Base-by-base conservation (phyloP, 176 grass and related monocot species). In the Triticum monococcum region DNA sequence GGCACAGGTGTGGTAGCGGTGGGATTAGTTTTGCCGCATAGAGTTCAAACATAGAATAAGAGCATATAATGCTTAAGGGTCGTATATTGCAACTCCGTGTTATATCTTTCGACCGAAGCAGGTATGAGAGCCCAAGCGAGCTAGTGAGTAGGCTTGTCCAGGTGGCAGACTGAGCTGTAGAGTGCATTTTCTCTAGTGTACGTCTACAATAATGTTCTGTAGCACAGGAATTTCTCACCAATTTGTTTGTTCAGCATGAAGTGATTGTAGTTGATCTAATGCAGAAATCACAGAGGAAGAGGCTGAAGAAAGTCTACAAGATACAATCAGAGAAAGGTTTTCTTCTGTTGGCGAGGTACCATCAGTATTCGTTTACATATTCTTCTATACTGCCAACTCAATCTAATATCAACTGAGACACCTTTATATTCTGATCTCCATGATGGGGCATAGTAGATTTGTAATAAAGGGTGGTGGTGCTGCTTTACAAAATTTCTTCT, bases 221-320 rank as follows among this genome's bases (percentile, higher is more conserved):
- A 60, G 35, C 18, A 60, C 10, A 26, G 18, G 52, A 13, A 23
- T 78, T 60, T 36, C 32, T 78, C 2, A 60, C 48, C 2, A 18
- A 60, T 31, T 31, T 54, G 18, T 33, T 23, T 82, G 43, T 12
- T 82, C 14, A 38, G 48, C 67, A 46, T 57, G 26, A 85, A 41
- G 60, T 85, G 33, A 57, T 45, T 45, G 18, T 89, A 74, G 56
- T 64, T 75, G 61, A 85, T 73, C 23, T 32, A 66, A 59, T 89
- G 28, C 91, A 98, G 96, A 98, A 94, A 86, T 96, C 67, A 92
- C 86, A 23, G 96, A 98, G 81, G 96, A 98, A 81, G 91, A 94
- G 89, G 96, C 96, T 61, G 93, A 96, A 87, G 93, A 94, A 77
- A 91, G 89, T 74, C 93, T 98, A 89, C 96, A 98, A 83, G 96